These are phyloP conservation scores for Zizania palustris DNA, from an alignment of 202 grass and related monocot genomes.

Conservation along the genomic window DNA sequence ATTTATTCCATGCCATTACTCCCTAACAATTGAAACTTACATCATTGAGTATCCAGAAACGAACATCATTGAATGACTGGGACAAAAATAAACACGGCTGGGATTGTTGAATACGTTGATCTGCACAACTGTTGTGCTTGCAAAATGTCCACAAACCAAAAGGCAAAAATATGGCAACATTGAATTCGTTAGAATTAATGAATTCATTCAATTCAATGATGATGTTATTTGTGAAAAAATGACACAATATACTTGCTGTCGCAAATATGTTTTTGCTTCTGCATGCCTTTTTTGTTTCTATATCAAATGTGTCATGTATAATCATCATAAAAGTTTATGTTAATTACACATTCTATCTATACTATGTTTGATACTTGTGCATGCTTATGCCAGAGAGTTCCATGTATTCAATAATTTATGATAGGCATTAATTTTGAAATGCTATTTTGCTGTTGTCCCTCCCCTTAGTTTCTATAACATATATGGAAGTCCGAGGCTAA, in stretches of 20 bases:
- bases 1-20: constrained; percentile 17
- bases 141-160: constrained; percentile 4
- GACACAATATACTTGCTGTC: constrained; percentile 6
- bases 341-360: background rate
- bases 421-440: constrained; percentile 12
- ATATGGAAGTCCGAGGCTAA: constrained; percentile 29
- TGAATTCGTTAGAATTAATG: background rate
- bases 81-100: constrained; percentile 2
- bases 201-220: background rate
- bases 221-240: background rate
- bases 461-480: background rate
- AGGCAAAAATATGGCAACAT: background rate
- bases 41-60: constrained; percentile 14
- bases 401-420: constrained; percentile 6
- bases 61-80: constrained; percentile 10
- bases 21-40: background rate
- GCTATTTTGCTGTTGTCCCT: constrained; percentile 22
- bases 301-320: constrained; percentile 16
- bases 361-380: background rate
- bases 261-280: constrained; percentile 12
- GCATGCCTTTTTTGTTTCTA: constrained; percentile 27
- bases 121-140: background rate
- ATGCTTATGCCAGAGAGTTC: constrained; percentile 1
- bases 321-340: constrained; percentile 12
- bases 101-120: background rate